Percentiles rank a stretch among this genome's conserved stretches.
Conservation (phyloP, 257 asterid species). For the Jaltomata sinuosa region DNA sequence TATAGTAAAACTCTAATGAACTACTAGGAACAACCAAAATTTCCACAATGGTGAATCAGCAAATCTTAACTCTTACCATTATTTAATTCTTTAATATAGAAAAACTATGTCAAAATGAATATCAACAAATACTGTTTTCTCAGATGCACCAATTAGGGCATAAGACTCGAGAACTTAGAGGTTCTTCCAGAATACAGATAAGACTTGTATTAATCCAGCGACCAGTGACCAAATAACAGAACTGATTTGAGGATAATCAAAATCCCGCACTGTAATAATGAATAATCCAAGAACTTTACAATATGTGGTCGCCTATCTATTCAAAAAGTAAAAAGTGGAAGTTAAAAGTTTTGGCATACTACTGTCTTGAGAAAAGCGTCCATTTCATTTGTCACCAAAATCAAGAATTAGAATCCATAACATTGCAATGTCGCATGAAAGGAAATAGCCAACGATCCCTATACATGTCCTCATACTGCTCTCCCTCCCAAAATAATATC, state of each 20-base stretch:
- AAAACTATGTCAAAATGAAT: not conserved
- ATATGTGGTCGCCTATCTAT: not conserved
- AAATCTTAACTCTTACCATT: not conserved
- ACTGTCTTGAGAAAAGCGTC: not conserved
- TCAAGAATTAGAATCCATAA: not conserved
- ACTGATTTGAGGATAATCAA: not conserved
- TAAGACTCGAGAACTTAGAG: not conserved
- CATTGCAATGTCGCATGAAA: not conserved
- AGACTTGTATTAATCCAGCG: not conserved
- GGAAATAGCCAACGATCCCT: not conserved
- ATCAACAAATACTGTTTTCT: not conserved
- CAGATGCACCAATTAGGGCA: not conserved
- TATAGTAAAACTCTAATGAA: not conserved
- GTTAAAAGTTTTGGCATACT: not conserved
- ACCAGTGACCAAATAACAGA: not conserved
- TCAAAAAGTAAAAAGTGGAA: not conserved
- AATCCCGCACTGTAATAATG: not conserved
- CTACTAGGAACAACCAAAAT: not conserved
- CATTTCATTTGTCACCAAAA: not conserved
- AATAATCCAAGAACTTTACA: not conserved
- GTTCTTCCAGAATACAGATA: not conserved
- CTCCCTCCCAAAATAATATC: not conserved
- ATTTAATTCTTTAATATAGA: not conserved
- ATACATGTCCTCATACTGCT: not conserved
- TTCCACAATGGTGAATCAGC: not conserved